Evolutionary conservation across 805 yeast species (phyloP), one percentile per base, ranked within the genome.

Genomic region (Metschnikowia continentalis): DNA sequence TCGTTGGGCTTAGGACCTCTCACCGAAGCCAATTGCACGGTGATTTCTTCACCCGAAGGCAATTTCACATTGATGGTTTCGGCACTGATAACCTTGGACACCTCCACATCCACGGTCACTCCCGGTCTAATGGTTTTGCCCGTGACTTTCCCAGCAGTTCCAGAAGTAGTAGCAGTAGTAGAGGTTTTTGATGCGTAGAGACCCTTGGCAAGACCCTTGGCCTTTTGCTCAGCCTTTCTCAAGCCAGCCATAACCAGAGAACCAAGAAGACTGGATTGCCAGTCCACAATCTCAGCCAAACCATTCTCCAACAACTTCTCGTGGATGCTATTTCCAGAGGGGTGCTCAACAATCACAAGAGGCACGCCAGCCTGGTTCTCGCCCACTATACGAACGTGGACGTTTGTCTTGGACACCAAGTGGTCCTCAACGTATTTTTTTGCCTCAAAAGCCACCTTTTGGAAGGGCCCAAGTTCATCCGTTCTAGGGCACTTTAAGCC

Each of bases 401-500:
- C 56, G 22, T 60, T 63, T 33, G 84, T 83, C 42, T 77, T 75
- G 51, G 85, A 80, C 47, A 83, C 82, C 55, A 85, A 74, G 57
- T 87, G 78, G 19, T 76, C 66, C 56, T 84, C 90, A 23, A 86
- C 84, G 66, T 76, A 86, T 35, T 62, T 65, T 59, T 81, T 82
- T 5, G 92, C 88, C 47, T 79, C 83, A 39, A 83, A 83, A 37
- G 87, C 91, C 14, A 70, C 63, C 6, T 67, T 60, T 52, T 70
- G 72, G 30, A 65, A 62, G 32, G 68, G 65, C 5, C 55, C 61
- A 32, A 42, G 37, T 35, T 76, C 75, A 44, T 83, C 81, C 2
- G 90, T 79, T 64, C 95, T 75, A 48, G 95, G 95, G 22, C 84
- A 65, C 58, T 80, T 79, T 53, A 87, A 69, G 42, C 96, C 96